Conservation (phyloP, 768 basidiomycete species). For the Calocera viscosa region DNA sequence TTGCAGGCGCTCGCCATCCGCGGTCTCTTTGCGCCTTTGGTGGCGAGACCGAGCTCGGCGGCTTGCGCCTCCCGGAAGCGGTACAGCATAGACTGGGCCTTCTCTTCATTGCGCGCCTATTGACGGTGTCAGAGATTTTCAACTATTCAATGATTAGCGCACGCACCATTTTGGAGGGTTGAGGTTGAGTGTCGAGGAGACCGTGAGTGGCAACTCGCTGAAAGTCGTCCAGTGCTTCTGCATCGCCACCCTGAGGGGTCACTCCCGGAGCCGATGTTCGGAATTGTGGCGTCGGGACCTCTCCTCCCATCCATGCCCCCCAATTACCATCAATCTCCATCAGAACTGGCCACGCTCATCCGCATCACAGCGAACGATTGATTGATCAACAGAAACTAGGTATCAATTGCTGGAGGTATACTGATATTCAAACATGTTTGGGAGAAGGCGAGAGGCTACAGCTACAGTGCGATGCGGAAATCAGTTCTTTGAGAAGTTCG, state of each 20-base stretch:
- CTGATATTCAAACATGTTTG: neutral
- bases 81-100: slow-evolving; percentile 88
- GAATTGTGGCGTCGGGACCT: neutral
- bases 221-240: neutral
- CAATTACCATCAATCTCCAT: no score
- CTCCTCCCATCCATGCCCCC: no score
- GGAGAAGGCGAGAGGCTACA: neutral
- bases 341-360: neutral
- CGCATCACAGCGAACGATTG: neutral
- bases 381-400: neutral
- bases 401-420: neutral
- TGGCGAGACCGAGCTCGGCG: slow-evolving; percentile 83
- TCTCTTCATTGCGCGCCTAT: slow-evolving; percentile 95
- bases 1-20: slow-evolving; percentile 87
- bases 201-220: neutral
- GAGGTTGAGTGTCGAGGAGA: no score
- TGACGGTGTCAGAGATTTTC: neutral
- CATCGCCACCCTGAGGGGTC: neutral
- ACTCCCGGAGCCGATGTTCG: neutral
- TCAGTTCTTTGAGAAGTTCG: neutral
- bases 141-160: no score
- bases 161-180: neutral
- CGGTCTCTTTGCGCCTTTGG: slow-evolving; percentile 72
- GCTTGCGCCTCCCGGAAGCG: slow-evolving; percentile 96
- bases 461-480: neutral